These are phyloP conservation scores for Starmerella riodocensis DNA, from an alignment of 805 yeast species.

Conservation along the genomic window DNA sequence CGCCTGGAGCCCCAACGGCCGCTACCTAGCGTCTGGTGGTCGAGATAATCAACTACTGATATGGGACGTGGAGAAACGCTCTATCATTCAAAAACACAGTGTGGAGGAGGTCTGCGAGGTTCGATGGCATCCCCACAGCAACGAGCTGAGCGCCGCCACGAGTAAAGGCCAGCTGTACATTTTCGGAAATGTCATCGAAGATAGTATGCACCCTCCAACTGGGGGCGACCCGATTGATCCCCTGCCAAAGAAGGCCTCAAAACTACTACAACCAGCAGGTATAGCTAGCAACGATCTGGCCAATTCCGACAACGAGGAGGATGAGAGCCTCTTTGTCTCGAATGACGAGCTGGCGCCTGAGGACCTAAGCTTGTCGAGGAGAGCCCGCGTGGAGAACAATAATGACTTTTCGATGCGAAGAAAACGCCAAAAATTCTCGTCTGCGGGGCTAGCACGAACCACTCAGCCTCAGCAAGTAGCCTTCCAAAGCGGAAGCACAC, in stretches of 20 bases:
- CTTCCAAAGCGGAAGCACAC: constrained; percentile 79
- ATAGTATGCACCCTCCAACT: constrained; percentile 18
- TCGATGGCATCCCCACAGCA: constrained; percentile 31
- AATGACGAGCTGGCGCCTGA: constrained; percentile 54
- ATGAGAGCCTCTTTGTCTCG: constrained; percentile 30
- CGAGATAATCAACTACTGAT: constrained; percentile 37
- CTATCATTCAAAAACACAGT: constrained; percentile 29
- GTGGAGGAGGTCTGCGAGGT: constrained; percentile 17
- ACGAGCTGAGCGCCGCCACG: constrained; percentile 25
- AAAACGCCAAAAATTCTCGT: no score
- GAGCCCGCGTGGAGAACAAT: no score
- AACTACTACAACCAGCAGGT: no score
- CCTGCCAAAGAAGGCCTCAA: no score
- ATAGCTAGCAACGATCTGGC: constrained; percentile 18
- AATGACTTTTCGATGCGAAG: no score
- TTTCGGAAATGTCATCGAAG: constrained; percentile 10
- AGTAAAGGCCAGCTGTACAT: constrained; percentile 26
- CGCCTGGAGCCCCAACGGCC: constrained; percentile 50
- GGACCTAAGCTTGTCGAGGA: no score
- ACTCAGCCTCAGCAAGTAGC: constrained; percentile 32
- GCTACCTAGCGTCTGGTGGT: constrained; percentile 41
- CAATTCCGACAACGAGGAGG: constrained; percentile 19
- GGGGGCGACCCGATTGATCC: constrained; percentile 21
- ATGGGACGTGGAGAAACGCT: constrained; percentile 37
- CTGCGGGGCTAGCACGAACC: no score